phyloP scores from a whole-genome alignment of 164 flowering plant species.

The Aristolochia contorta region DNA sequence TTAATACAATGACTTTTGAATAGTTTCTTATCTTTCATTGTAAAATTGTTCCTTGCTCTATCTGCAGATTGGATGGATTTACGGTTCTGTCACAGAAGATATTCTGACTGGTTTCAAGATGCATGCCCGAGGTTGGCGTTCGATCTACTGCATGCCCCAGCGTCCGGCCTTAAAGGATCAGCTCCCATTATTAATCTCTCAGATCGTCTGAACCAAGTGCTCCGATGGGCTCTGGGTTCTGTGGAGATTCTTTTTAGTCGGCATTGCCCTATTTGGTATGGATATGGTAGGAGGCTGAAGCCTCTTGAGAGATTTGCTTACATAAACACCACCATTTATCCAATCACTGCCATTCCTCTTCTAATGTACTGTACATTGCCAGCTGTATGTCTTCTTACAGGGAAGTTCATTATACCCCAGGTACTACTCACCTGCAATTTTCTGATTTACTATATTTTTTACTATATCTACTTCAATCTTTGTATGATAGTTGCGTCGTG shows the following conservation, averaged over 20 bases:
- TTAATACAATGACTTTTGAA: background rate
- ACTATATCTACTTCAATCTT: no score
- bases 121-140: slow-evolving; percentile 51
- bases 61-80: slow-evolving; percentile 47
- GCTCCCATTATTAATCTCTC: slow-evolving; percentile 47
- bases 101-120: slow-evolving; percentile 50
- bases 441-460: background rate
- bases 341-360: slow-evolving; percentile 37
- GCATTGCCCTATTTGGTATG: slow-evolving; percentile 51
- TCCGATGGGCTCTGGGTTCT: slow-evolving; percentile 49
- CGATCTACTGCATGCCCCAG: slow-evolving; percentile 42
- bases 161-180: slow-evolving; percentile 41
- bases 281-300: slow-evolving; percentile 40
- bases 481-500: background rate
- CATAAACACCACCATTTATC: slow-evolving; percentile 39
- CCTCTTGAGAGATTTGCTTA: slow-evolving; percentile 39
- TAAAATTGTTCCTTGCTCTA: background rate
- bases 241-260: slow-evolving; percentile 41
- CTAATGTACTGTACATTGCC: slow-evolving; percentile 38
- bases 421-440: slow-evolving; percentile 9
- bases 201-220: slow-evolving; percentile 50
- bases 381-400: slow-evolving; percentile 41
- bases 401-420: slow-evolving; percentile 45
- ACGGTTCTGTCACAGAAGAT: slow-evolving; percentile 48
- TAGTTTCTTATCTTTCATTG: background rate